Conservation (phyloP, 495 filamentous ascomycete species). For the Lindgomyces ingoldianus region DNA sequence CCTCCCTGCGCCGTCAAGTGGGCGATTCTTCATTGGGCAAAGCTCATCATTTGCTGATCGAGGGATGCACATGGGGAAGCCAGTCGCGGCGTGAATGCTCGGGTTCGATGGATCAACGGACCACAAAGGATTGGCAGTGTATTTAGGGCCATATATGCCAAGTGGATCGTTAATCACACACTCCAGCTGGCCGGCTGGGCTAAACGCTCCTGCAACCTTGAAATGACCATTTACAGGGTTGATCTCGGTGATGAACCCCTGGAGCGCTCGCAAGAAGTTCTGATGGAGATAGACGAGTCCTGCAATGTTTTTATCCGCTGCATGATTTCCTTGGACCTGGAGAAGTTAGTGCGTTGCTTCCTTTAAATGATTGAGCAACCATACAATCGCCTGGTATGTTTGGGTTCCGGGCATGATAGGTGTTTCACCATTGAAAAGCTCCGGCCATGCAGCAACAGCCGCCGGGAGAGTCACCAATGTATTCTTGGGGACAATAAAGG, state of each 20-base stretch:
- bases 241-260: constrained; percentile 13
- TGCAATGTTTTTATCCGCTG: background rate
- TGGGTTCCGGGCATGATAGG: background rate
- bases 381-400: background rate
- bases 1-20: background rate
- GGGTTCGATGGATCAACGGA: constrained; percentile 4
- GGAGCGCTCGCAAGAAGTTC: background rate
- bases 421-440: background rate
- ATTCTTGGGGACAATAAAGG: constrained; percentile 4
- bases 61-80: constrained; percentile 14
- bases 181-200: background rate
- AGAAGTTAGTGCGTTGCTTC: background rate
- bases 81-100: constrained; percentile 1
- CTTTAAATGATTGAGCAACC: background rate
- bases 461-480: constrained; percentile 5
- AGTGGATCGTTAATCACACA: constrained; percentile 13
- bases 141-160: constrained; percentile 1
- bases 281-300: background rate
- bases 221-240: constrained; percentile 4
- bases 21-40: constrained; percentile 6
- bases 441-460: background rate
- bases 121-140: constrained; percentile 14
- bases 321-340: constrained; percentile 1
- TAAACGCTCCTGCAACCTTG: constrained; percentile 2
- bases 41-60: constrained; percentile 5